These are phyloP conservation scores for Zygosaccharomyces siamensis DNA, from an alignment of 805 yeast genomes.

Conservation along the genomic window DNA sequence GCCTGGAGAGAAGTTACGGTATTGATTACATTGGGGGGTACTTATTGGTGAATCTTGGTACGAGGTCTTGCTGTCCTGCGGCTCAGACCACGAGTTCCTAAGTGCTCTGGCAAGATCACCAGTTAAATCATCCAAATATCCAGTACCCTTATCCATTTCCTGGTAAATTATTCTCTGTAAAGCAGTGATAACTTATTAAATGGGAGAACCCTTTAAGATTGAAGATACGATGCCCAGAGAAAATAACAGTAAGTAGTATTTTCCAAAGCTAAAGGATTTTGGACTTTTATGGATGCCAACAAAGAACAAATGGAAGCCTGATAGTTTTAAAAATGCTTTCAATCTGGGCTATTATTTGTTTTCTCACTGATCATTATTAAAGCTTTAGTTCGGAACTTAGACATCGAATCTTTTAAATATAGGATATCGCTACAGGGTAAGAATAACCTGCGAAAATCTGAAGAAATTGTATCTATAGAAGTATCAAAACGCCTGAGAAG, in stretches of 20 bases:
- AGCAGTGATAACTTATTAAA: background rate
- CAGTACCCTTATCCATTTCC: constrained; percentile 1
- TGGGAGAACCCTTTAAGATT: background rate
- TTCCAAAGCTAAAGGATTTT: background rate
- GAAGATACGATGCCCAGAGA: background rate
- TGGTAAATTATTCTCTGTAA: background rate
- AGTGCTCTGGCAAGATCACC: constrained; percentile 32
- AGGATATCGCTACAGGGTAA: background rate
- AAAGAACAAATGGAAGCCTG: too few relatives aligned
- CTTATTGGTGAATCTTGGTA: constrained; percentile 13
- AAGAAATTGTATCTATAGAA: background rate
- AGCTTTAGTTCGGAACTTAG: background rate
- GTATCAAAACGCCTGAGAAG: background rate
- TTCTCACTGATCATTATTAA: background rate
- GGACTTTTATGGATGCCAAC: too few relatives aligned
- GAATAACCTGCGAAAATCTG: background rate
- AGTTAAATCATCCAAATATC: constrained; percentile 13
- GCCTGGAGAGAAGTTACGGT: background rate
- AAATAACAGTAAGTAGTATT: background rate
- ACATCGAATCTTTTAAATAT: constrained; percentile 1
- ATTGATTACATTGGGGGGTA: constrained; percentile 6
- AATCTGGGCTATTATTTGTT: background rate
- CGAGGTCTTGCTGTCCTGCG: constrained; percentile 14
- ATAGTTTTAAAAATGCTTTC: background rate
- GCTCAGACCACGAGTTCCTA: constrained; percentile 34